phyloP scores from a whole-genome alignment of 148 eudicot genomes.

The Silene conica region DNA sequence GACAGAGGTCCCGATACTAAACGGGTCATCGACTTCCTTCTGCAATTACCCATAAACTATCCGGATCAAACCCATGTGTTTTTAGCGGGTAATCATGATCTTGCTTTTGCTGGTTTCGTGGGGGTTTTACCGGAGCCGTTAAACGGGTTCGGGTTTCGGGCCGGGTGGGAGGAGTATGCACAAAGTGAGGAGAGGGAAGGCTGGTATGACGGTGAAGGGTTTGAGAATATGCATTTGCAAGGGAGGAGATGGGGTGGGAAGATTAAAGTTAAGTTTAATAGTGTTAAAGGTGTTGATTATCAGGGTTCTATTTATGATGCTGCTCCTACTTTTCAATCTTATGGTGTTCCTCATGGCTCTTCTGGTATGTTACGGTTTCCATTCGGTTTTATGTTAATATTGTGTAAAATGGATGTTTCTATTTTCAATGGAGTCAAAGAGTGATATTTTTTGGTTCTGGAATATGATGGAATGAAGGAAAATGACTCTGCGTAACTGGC shows the following conservation, averaged over 20 bases:
- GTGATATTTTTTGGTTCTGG: conserved; percentile 3
- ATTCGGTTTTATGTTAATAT: not conserved
- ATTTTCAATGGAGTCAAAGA: too few species aligned
- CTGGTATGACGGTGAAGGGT: conserved; percentile 76
- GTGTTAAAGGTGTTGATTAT: conserved; percentile 55
- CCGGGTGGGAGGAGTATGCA: conserved; percentile 63
- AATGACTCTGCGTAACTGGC: too few species aligned
- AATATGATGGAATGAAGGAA: too few species aligned
- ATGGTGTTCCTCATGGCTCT: conserved; percentile 91
- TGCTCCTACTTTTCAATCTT: conserved; percentile 74
- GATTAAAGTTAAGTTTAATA: conserved; percentile 50
- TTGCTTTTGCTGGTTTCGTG: conserved; percentile 72
- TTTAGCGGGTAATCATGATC: conserved; percentile 73
- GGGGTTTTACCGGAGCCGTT: conserved; percentile 51
- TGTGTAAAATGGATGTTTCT: too few species aligned
- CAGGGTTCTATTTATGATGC: conserved; percentile 82
- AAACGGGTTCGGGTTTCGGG: conserved; percentile 43
- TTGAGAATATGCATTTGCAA: conserved; percentile 78
- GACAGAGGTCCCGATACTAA: conserved; percentile 77
- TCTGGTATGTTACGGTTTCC: conserved; percentile 41
- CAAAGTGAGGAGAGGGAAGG: conserved; percentile 82
- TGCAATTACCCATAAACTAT: conserved; percentile 53
- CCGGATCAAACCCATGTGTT: conserved; percentile 76
- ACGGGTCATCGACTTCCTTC: conserved; percentile 57
- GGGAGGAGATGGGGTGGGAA: conserved; percentile 89